Conservation (phyloP, 495 filamentous ascomycete genomes). For the Penicillium cosmopolitanum region DNA sequence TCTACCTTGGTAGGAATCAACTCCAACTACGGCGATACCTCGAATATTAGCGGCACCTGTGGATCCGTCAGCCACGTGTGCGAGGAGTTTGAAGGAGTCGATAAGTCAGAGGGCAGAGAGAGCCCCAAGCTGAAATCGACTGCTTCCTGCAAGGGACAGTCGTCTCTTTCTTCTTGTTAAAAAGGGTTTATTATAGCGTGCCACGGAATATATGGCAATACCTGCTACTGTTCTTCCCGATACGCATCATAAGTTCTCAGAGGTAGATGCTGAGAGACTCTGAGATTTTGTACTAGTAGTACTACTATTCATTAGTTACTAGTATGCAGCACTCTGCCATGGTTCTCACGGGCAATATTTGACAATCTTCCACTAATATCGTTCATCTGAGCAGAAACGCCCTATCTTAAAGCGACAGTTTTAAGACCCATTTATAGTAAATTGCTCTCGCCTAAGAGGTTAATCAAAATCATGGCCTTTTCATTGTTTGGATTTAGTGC, state of each 20-base stretch:
- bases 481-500: background rate
- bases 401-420: conserved; percentile 18
- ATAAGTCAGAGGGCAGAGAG: no score
- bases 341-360: background rate
- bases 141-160: no score
- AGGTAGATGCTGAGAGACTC: background rate
- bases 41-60: no score
- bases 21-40: no score
- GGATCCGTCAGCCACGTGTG: no score
- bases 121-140: no score
- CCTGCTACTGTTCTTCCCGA: conserved; percentile 5
- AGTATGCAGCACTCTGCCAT: background rate
- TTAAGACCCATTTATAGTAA: conserved; percentile 14
- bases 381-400: conserved; percentile 16
- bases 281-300: background rate
- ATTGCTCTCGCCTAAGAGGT: conserved; percentile 17
- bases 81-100: no score
- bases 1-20: no score
- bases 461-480: background rate
- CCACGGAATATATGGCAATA: conserved; percentile 13
- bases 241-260: conserved; percentile 3
- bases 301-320: background rate
- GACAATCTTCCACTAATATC: conserved; percentile 9
- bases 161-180: no score
- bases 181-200: conserved; percentile 7